A percentile compares a stretch with the other conserved stretches of the same genome.
These are phyloP conservation scores for Kurtzmaniella quercitrusa DNA, from an alignment of 1,139 yeast species.

Conservation along the genomic window DNA sequence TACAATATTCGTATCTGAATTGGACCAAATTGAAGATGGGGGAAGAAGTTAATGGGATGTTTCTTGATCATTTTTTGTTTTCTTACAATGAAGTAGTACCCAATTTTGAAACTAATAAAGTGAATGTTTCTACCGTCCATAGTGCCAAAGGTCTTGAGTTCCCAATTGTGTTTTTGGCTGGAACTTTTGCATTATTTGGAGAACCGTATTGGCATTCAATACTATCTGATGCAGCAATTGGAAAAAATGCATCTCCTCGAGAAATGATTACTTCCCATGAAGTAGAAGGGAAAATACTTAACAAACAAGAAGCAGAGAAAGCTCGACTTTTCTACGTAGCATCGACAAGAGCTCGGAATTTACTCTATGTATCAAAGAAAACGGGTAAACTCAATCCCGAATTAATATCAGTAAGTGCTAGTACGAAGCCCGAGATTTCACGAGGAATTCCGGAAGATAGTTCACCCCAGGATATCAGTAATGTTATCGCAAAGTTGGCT, in stretches of 20 bases:
- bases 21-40: conserved; percentile 13
- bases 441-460: background rate
- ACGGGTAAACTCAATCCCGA: background rate
- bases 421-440: background rate
- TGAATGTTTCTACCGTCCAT: conserved; percentile 62
- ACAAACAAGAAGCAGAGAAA: conserved; percentile 10
- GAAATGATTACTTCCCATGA: no score
- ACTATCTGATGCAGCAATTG: conserved; percentile 1
- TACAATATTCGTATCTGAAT: conserved; percentile 17
- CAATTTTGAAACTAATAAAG: conserved; percentile 20
- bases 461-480: background rate
- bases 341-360: conserved; percentile 54
- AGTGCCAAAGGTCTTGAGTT: conserved; percentile 70
- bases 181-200: conserved; percentile 17
- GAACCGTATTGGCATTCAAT: conserved; percentile 16
- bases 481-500: background rate
- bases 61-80: conserved; percentile 37
- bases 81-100: conserved; percentile 44
- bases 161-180: conserved; percentile 60
- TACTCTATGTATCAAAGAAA: conserved; percentile 33
- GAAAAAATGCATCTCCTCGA: background rate
- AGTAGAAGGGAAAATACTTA: no score
- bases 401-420: background rate
- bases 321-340: conserved; percentile 57
- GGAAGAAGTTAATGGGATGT: conserved; percentile 13